Percentiles rank a stretch among this genome's conserved stretches.
Conservation (phyloP, 495 filamentous ascomycete genomes). For the Daldinia caldariorum region DNA sequence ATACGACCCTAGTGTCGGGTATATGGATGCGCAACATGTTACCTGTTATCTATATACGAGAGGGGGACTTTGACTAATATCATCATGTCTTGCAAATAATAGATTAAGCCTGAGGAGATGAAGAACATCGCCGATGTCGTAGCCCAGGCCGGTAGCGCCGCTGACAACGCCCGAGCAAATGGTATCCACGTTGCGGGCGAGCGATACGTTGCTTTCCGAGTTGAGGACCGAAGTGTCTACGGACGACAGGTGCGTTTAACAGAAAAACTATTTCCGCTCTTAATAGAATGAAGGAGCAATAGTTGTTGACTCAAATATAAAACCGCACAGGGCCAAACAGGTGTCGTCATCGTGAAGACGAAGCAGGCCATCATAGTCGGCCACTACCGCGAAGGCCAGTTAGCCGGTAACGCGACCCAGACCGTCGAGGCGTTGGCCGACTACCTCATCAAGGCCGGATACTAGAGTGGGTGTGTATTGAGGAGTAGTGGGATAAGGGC, state of each 20-base stretch:
- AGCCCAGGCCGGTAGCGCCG: slow-evolving; percentile 57
- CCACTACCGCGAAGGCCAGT: slow-evolving; percentile 77
- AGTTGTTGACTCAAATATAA: slow-evolving; percentile 12
- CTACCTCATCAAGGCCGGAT: slow-evolving; percentile 75
- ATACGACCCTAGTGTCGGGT: not conserved
- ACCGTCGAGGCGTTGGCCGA: slow-evolving; percentile 76
- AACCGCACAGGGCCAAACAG: slow-evolving; percentile 75
- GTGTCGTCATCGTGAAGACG: slow-evolving; percentile 82
- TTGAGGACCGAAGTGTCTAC: slow-evolving; percentile 82
- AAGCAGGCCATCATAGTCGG: slow-evolving; percentile 84
- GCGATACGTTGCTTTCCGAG: slow-evolving; percentile 74
- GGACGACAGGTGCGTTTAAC: slow-evolving; percentile 75
- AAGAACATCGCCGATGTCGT: slow-evolving; percentile 61
- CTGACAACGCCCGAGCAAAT: slow-evolving; percentile 57
- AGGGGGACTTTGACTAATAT: slow-evolving; percentile 9
- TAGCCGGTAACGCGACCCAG: slow-evolving; percentile 71
- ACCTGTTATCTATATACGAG: not conserved
- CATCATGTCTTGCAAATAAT: slow-evolving; percentile 9
- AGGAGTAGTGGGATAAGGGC: slow-evolving; percentile 16
- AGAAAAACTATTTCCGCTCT: not conserved
- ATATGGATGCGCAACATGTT: slow-evolving; percentile 1
- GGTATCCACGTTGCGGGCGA: slow-evolving; percentile 78
- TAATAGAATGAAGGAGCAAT: not conserved
- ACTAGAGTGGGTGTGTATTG: slow-evolving; percentile 57
- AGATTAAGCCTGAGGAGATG: slow-evolving; percentile 71